These are phyloP conservation scores for Gossypium gossypioides DNA, from an alignment of 441 rosid genomes.

Conservation along the genomic window DNA sequence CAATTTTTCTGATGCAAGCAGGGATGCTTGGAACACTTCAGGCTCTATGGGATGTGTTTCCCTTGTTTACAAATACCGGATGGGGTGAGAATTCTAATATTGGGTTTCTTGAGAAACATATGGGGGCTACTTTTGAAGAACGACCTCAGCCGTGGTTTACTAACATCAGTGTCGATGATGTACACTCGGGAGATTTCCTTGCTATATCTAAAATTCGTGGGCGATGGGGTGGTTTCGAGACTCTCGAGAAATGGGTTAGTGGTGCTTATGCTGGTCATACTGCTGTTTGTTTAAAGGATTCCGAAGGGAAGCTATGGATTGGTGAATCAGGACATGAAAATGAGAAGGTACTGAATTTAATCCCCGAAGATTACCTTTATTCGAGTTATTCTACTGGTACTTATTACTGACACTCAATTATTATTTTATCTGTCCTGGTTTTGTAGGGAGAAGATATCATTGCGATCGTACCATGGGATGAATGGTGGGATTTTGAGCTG, in stretches of 20 bases:
- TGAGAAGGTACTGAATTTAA: constrained; percentile 38
- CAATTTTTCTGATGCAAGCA: constrained; percentile 93
- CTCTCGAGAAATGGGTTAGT: constrained; percentile 94
- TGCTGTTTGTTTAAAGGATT: constrained; percentile 81
- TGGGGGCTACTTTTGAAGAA: constrained; percentile 64
- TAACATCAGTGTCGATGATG: constrained; percentile 55
- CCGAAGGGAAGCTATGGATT: constrained; percentile 88
- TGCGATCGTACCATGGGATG: constrained; percentile 83
- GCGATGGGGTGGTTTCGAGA: constrained; percentile 97
- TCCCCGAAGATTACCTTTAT: background rate
- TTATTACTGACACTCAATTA: background rate
- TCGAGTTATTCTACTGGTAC: background rate
- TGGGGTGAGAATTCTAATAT: constrained; percentile 91
- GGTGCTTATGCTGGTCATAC: constrained; percentile 94
- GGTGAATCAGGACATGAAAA: constrained; percentile 94
- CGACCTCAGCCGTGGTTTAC: constrained; percentile 88
- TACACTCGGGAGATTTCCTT: constrained; percentile 85
- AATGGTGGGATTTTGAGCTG: constrained; percentile 97
- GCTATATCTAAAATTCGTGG: constrained; percentile 94
- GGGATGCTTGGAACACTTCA: constrained; percentile 88
- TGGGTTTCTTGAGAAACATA: constrained; percentile 73
- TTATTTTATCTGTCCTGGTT: constrained; percentile 9
- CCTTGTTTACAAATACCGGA: constrained; percentile 81
- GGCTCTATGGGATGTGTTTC: constrained; percentile 93
- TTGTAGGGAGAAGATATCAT: constrained; percentile 75